Evolutionary conservation across 139 green algal species (phyloP), one percentile per base, ranked within the genome.

Genomic region (Closterium sp.): DNA sequence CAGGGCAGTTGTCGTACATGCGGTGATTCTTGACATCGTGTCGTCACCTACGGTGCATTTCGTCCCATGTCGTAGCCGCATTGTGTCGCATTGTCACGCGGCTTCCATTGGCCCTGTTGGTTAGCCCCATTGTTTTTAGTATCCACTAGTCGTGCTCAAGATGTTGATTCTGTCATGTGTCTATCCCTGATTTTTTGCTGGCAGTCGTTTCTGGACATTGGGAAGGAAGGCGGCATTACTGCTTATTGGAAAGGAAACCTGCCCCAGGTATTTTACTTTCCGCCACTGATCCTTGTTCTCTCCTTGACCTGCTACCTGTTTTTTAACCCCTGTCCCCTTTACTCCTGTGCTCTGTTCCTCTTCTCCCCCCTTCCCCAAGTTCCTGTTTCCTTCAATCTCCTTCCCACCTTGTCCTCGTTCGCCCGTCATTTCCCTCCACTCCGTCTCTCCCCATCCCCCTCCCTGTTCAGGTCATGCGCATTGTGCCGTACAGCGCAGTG

Each of bases 241-340:
- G 85, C 29, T 38, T 98, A 97, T 94, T 98, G 97, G 97, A 97
- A 97, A 93, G 97, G 97, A 79, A 98, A 98, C 89, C 28, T 97
- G 32, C 96, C 97, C 10, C 97, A 98, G 92, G 85, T 88, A 32
- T 21, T 22, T 21, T 31, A 87, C 6, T 38, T 31, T 27, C 29
- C 86, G 79, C 86, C 17, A 50, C 38, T 50, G 38, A 50, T 50
- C 38, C 32, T 38, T 38, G 7, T 50, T 50, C 38, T 50, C 38
- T 50, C 5, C 38, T 50, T 42, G 34, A 42, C 34, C 9, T 42
- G 34, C 86, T 2, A 21, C 31, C 13, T 89, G 9, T 24, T 22
- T 4, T 38, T 84, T 9, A 34, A 34, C 24, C 86, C 31, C 86
- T 38, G 31, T 89, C 86, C 86, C 86, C 86, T 38, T 6, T 6